phyloP scores from a whole-genome alignment of 2,329 filamentous ascomycete genomes.

The Drechslerella coelobrocha region DNA sequence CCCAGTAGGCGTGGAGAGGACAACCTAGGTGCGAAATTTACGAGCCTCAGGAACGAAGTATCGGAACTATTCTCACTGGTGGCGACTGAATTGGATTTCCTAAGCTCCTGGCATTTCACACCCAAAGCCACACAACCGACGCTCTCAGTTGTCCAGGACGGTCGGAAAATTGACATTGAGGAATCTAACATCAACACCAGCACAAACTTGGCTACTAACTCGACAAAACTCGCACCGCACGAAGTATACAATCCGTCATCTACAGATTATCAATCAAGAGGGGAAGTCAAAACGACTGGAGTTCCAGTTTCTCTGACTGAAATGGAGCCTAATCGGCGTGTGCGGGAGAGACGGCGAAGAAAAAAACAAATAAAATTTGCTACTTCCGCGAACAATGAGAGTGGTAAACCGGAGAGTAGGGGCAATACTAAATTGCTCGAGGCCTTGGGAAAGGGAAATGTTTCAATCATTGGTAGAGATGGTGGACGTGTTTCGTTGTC shows the following conservation, averaged over 20 bases:
- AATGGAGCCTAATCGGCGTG: conserved; percentile 8
- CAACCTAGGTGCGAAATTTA: conserved; percentile 75
- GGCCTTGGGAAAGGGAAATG: conserved; percentile 22
- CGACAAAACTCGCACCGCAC: conserved; percentile 84
- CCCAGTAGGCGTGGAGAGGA: conserved; percentile 69
- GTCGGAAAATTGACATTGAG: conserved; percentile 92
- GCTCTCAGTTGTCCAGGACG: conserved; percentile 85
- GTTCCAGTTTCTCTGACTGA: conserved; percentile 28
- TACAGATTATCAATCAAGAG: neutral
- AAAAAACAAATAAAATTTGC: neutral
- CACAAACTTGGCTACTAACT: conserved; percentile 64
- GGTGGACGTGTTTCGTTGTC: conserved; percentile 11
- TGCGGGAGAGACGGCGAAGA: neutral
- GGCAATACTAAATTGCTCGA: neutral
- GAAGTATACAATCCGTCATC: conserved; percentile 71
- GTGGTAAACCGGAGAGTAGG: neutral
- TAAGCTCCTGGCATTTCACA: conserved; percentile 94
- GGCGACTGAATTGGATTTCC: conserved; percentile 78
- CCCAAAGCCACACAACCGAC: conserved; percentile 82
- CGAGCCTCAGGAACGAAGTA: conserved; percentile 81
- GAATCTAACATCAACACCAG: conserved; percentile 88
- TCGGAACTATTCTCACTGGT: conserved; percentile 82
- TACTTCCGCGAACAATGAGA: neutral
- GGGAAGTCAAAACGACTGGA: conserved; percentile 8
- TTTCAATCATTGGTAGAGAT: conserved; percentile 20